Evolutionary conservation across 2,329 filamentous ascomycete genomes (phyloP).

Genomic region (Phaeoacremonium minimum): DNA sequence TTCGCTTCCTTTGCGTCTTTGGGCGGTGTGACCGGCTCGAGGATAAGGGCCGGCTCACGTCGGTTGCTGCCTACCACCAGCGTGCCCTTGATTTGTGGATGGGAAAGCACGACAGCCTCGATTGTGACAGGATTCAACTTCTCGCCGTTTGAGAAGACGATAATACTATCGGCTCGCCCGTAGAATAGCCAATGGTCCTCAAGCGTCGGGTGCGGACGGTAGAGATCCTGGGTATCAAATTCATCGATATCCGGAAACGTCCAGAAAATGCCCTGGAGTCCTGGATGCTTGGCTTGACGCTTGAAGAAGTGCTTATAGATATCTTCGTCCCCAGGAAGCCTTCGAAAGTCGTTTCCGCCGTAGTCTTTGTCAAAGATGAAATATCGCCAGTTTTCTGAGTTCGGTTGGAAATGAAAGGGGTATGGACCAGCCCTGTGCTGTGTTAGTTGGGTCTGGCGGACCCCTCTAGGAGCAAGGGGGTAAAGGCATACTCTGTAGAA

Average conservation of each 20-base stretch:
- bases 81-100: constrained; percentile 33
- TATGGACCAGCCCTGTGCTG: no score
- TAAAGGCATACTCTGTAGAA: constrained; percentile 33
- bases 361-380: constrained; percentile 35
- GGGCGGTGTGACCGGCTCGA: constrained; percentile 34
- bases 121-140: constrained; percentile 45
- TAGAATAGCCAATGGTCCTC: constrained; percentile 28
- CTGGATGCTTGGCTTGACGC: constrained; percentile 29
- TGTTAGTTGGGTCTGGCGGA: constrained; percentile 26
- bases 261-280: constrained; percentile 30
- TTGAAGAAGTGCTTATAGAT: constrained; percentile 32
- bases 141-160: constrained; percentile 46
- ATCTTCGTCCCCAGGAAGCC: constrained; percentile 22
- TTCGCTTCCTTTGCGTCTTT: constrained; percentile 16
- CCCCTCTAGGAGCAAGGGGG: constrained; percentile 24
- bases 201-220: constrained; percentile 29
- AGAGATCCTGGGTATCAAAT: constrained; percentile 40
- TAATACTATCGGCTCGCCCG: constrained; percentile 37
- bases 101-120: constrained; percentile 30
- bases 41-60: constrained; percentile 41
- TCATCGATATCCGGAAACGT: constrained; percentile 34
- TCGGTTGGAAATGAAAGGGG: constrained; percentile 27
- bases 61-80: constrained; percentile 39
- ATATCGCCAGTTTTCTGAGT: constrained; percentile 34
- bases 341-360: constrained; percentile 35